Percentiles rank a stretch among this genome's conserved stretches.
These are phyloP conservation scores for Syncephalis plumigaleata DNA, from an alignment of 371 early-diverging fungal species.

Conservation along the genomic window DNA sequence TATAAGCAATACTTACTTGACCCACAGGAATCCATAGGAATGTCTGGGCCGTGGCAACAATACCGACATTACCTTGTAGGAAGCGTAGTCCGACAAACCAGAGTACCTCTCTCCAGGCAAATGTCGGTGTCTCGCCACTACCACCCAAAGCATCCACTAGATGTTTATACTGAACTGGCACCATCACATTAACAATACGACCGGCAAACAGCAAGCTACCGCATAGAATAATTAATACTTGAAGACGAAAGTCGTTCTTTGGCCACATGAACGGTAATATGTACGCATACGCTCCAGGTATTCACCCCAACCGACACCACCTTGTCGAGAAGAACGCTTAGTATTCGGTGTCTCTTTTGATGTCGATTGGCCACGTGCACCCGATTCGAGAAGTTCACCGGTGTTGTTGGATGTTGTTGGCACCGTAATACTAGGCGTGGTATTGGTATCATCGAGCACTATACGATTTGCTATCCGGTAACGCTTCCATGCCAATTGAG, in stretches of 20 bases:
- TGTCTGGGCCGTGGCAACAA: constrained; percentile 59
- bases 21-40: constrained; percentile 82
- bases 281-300: constrained; percentile 14
- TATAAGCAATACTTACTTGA: too few relatives aligned
- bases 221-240: constrained; percentile 47
- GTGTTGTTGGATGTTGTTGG: too few relatives aligned
- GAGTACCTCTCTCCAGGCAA: constrained; percentile 44
- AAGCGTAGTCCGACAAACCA: constrained; percentile 49
- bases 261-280: constrained; percentile 82
- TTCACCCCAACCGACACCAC: not conserved
- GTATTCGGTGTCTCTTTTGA: too few relatives aligned
- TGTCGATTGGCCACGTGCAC: too few relatives aligned
- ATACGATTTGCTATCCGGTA: too few relatives aligned
- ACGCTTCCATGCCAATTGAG: too few relatives aligned
- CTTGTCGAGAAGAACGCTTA: too few relatives aligned
- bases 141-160: constrained; percentile 47
- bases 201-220: constrained; percentile 46
- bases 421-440: too few relatives aligned
- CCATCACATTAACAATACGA: constrained; percentile 59
- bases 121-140: constrained; percentile 16
- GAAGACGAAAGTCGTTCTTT: constrained; percentile 33
- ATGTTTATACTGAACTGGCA: constrained; percentile 59
- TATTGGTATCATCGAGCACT: too few relatives aligned
- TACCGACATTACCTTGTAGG: constrained; percentile 64
- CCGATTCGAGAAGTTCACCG: too few relatives aligned